phyloP scores from a whole-genome alignment of 305 asterid genomes.

The Solanum hybrid region DNA sequence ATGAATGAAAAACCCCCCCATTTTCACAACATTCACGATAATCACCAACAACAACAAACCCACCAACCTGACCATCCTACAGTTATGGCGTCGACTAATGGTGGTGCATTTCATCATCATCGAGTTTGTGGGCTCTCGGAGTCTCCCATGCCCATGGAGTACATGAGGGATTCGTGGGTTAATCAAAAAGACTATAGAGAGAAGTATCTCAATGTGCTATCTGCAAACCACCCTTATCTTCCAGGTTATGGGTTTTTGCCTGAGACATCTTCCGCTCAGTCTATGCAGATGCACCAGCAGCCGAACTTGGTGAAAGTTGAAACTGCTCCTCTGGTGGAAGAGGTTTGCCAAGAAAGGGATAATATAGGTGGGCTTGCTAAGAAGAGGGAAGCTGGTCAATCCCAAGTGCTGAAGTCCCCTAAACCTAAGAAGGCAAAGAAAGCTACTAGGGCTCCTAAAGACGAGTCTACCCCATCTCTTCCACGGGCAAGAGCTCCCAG shows the following conservation, averaged over 20 bases:
- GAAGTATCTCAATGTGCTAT: conserved; percentile 27
- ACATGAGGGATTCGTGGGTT: conserved; percentile 36
- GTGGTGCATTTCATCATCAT: conserved; percentile 53
- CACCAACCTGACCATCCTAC: conserved; percentile 29
- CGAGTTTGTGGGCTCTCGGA: conserved; percentile 52
- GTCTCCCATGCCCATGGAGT: conserved; percentile 32
- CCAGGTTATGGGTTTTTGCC: conserved; percentile 42
- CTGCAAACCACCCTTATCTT: conserved; percentile 38
- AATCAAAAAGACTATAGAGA: conserved; percentile 28
- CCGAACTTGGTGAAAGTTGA: conserved; percentile 25
- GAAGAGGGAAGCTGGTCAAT: conserved; percentile 43
- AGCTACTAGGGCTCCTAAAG: conserved; percentile 35
- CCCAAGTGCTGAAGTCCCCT: conserved; percentile 27
- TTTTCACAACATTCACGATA: conserved; percentile 26
- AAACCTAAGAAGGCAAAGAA: conserved; percentile 60
- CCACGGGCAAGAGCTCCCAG: conserved; percentile 62
- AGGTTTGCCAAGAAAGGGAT: conserved; percentile 33
- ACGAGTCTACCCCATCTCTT: conserved; percentile 27
- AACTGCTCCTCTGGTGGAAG: conserved; percentile 26
- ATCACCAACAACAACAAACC: conserved; percentile 3
- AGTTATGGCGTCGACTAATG: conserved; percentile 45
- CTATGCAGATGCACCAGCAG: conserved; percentile 44
- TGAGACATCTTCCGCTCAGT: conserved; percentile 45
- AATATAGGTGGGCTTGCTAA: conserved; percentile 25
- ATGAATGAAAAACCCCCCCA: conserved; percentile 50